Percentiles rank a stretch among this genome's conserved stretches.
Evolutionary conservation across 768 basidiomycete species (phyloP).

Genomic region (Tylopilus subfusipes): DNA sequence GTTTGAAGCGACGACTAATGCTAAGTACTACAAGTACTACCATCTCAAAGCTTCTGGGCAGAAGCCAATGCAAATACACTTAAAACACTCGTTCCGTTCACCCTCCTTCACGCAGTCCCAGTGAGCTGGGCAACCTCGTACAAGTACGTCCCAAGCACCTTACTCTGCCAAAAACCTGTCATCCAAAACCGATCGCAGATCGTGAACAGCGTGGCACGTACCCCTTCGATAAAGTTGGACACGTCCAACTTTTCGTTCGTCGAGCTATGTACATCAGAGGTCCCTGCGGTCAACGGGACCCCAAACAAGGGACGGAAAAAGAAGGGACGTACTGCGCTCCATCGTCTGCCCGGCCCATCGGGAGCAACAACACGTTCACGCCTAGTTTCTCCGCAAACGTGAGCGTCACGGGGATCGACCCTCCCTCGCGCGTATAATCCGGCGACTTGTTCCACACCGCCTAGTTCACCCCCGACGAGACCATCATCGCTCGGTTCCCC

Average conservation of each 20-base stretch:
- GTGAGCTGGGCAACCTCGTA: slow-evolving; percentile 29
- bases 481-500: not conserved
- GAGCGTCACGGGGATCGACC: slow-evolving; percentile 90
- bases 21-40: too few relatives aligned
- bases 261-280: slow-evolving; percentile 45
- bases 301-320: not conserved
- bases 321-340: slow-evolving; percentile 81
- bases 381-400: slow-evolving; percentile 87
- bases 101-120: slow-evolving; percentile 10
- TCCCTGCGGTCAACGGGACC: not conserved
- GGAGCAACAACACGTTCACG: slow-evolving; percentile 84
- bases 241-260: slow-evolving; percentile 94
- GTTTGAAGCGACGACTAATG: slow-evolving; percentile 12
- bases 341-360: slow-evolving; percentile 93
- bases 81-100: not conserved
- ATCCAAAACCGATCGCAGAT: not conserved
- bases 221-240: slow-evolving; percentile 85
- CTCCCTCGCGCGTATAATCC: slow-evolving; percentile 87
- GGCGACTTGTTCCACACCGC: slow-evolving; percentile 69
- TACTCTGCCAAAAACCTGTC: slow-evolving; percentile 19
- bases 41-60: not conserved
- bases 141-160: slow-evolving; percentile 32
- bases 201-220: slow-evolving; percentile 33
- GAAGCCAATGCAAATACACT: not conserved
- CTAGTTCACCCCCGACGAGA: not conserved